Evolutionary conservation across 108 stramenopile genomes (phyloP).

Genomic region (Cyclotella kingstonii): DNA sequence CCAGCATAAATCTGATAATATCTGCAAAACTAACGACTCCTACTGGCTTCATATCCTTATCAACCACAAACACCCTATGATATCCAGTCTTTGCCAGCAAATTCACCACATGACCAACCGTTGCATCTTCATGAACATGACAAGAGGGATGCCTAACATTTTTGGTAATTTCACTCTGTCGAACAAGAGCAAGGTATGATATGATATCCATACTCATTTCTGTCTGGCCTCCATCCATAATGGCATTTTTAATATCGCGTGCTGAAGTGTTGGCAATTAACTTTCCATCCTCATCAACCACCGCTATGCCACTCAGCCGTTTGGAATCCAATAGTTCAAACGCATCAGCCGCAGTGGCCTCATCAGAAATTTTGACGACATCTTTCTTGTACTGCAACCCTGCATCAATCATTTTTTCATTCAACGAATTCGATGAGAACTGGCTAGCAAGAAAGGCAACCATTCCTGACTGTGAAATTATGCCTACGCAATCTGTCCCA

Average conservation of each 20-base stretch:
- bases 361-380: constrained; percentile 35
- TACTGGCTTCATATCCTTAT: constrained; percentile 46
- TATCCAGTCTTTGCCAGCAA: constrained; percentile 54
- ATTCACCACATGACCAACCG: constrained; percentile 51
- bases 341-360: constrained; percentile 32
- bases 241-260: constrained; percentile 47
- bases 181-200: constrained; percentile 45
- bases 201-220: constrained; percentile 47
- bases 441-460: constrained; percentile 44
- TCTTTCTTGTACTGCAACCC: constrained; percentile 42
- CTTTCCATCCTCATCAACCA: constrained; percentile 54
- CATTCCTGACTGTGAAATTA: constrained; percentile 43
- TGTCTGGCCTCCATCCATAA: constrained; percentile 44
- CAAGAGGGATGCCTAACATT: constrained; percentile 44
- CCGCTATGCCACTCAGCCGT: constrained; percentile 50
- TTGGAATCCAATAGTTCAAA: constrained; percentile 53
- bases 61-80: constrained; percentile 55
- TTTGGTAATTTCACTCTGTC: constrained; percentile 40
- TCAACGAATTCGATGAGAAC: constrained; percentile 33
- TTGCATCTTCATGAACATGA: constrained; percentile 50
- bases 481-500: constrained; percentile 31
- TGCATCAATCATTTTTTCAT: constrained; percentile 42
- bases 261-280: constrained; percentile 53
- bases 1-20: constrained; percentile 30
- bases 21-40: constrained; percentile 51